Evolutionary conservation across 2,329 filamentous ascomycete species (phyloP).

Genomic region (Xylaria sp.): DNA sequence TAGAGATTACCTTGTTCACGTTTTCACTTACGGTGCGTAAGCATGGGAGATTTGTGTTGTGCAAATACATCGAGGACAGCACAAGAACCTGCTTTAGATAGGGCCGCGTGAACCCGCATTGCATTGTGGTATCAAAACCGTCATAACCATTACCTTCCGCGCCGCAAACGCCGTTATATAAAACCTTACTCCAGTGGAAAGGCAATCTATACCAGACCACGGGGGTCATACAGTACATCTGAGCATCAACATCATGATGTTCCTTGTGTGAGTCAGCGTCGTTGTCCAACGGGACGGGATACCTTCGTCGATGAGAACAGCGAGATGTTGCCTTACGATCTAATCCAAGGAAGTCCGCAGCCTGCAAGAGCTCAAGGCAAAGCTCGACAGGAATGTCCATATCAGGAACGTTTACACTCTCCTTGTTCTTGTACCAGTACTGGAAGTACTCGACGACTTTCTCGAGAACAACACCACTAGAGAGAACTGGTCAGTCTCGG

Average conservation of each 20-base stretch:
- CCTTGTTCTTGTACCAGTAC: slow-evolving; percentile 79
- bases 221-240: neutral
- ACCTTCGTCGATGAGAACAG: slow-evolving; percentile 8
- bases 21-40: slow-evolving; percentile 1
- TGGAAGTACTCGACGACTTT: slow-evolving; percentile 87
- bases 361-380: slow-evolving; percentile 80
- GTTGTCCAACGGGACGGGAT: slow-evolving; percentile 30
- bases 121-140: slow-evolving; percentile 31
- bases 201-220: neutral
- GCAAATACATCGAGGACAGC: neutral
- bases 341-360: slow-evolving; percentile 79
- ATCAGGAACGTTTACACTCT: slow-evolving; percentile 78
- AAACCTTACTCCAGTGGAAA: neutral
- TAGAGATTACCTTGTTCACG: slow-evolving; percentile 13
- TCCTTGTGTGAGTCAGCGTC: slow-evolving; percentile 15
- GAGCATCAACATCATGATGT: slow-evolving; percentile 7
- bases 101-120: neutral
- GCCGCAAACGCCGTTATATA: slow-evolving; percentile 21
- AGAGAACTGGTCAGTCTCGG: slow-evolving; percentile 38
- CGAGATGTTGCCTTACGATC: slow-evolving; percentile 62
- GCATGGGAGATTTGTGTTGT: neutral
- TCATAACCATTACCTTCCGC: slow-evolving; percentile 20
- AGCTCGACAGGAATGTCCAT: slow-evolving; percentile 84
- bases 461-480: slow-evolving; percentile 77
- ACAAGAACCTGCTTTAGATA: neutral